Percentiles rank a stretch among this genome's conserved stretches.
phyloP scores from a whole-genome alignment of 306 rosid species.

The Ammopiptanthus mongolicus region DNA sequence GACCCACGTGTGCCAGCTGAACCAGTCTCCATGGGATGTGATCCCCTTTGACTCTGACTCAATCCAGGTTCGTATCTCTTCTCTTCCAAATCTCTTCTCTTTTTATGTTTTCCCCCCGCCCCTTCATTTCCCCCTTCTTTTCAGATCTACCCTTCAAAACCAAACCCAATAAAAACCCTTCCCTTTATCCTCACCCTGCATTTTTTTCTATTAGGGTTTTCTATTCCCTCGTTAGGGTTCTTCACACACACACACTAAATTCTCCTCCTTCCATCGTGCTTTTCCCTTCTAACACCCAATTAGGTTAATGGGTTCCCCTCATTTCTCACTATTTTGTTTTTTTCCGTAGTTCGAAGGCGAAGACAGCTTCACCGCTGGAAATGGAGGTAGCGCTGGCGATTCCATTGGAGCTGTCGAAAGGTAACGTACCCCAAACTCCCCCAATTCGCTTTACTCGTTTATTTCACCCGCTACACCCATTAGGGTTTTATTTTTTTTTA shows the following conservation, averaged over 20 bases:
- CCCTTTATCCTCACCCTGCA: background rate
- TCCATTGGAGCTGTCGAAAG: conserved; percentile 56
- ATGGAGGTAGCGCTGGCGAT: conserved; percentile 47
- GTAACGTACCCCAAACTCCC: conserved; percentile 25
- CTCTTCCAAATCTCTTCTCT: conserved; percentile 2
- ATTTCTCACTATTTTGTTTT: conserved; percentile 18
- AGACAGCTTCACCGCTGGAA: conserved; percentile 32
- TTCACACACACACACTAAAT: conserved; percentile 23
- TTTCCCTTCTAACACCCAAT: conserved; percentile 25
- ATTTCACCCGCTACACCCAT: background rate
- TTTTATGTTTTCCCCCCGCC: background rate
- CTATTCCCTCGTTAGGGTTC: conserved; percentile 44
- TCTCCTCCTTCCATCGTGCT: background rate
- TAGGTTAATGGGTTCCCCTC: conserved; percentile 38
- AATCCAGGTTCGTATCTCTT: conserved; percentile 43
- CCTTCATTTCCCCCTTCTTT: background rate
- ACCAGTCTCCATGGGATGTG: conserved; percentile 92
- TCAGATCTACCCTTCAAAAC: conserved; percentile 42
- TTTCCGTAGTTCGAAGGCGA: conserved; percentile 45
- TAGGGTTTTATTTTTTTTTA: conserved; percentile 44
- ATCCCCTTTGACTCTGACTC: conserved; percentile 43
- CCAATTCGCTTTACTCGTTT: background rate
- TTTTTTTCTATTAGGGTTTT: conserved; percentile 38
- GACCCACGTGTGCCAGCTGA: conserved; percentile 67
- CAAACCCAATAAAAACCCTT: background rate